Evolutionary conservation across 1,139 yeast genomes (phyloP).

Genomic region (Taphrina pruni): DNA sequence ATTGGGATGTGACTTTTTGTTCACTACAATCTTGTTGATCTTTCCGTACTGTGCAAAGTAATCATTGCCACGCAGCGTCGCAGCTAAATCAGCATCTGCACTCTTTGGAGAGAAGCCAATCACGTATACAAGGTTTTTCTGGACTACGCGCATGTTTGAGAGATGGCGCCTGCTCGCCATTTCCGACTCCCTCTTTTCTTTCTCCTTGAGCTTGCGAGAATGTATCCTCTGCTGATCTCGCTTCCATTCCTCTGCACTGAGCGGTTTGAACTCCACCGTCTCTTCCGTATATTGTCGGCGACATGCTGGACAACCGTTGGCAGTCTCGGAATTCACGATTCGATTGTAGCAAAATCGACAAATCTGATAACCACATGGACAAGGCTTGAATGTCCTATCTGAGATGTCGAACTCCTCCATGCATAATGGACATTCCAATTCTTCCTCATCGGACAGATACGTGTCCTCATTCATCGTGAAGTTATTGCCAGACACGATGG

Average conservation of each 20-base stretch:
- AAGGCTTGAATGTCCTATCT: constrained; percentile 94
- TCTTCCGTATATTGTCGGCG: constrained; percentile 93
- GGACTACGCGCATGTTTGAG: constrained; percentile 96
- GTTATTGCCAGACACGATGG: too few relatives aligned
- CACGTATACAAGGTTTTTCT: constrained; percentile 94
- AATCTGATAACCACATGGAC: constrained; percentile 95
- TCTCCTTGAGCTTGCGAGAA: constrained; percentile 82
- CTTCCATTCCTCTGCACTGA: constrained; percentile 82
- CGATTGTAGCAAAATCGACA: constrained; percentile 98
- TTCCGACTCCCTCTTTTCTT: constrained; percentile 90
- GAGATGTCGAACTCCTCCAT: constrained; percentile 97
- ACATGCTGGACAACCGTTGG: constrained; percentile 98
- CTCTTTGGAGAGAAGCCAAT: constrained; percentile 93
- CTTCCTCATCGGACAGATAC: constrained; percentile 45
- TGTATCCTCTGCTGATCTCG: constrained; percentile 68
- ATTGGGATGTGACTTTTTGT: constrained; percentile 61
- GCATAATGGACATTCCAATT: constrained; percentile 68
- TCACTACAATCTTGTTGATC: constrained; percentile 90
- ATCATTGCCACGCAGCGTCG: constrained; percentile 83
- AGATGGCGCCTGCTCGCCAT: constrained; percentile 84
- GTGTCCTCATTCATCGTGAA: constrained; percentile 41
- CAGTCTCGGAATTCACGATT: constrained; percentile 72
- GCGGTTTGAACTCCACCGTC: constrained; percentile 80
- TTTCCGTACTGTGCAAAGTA: constrained; percentile 98
- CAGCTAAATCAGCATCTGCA: constrained; percentile 85